Percentiles rank a stretch among this genome's conserved stretches.
Conservation (phyloP, 2,329 filamentous ascomycete species). For the Cordyceps tenuipes region DNA sequence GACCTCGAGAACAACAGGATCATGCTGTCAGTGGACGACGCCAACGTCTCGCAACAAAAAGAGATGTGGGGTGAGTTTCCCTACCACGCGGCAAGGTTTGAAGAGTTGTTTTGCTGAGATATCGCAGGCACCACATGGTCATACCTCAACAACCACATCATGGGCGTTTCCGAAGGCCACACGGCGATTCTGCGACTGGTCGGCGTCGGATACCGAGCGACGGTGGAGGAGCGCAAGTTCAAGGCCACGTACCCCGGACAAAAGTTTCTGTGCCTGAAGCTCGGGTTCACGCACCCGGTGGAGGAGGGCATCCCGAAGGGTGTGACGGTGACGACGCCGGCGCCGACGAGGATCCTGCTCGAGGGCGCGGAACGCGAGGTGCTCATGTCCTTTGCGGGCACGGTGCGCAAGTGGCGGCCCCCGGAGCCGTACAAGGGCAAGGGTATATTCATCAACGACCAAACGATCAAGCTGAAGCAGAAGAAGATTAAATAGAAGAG, state of each 20-base stretch:
- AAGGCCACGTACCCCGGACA: constrained; percentile 74
- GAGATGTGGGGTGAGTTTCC: constrained; percentile 84
- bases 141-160: constrained; percentile 82
- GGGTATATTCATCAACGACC: constrained; percentile 95
- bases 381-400: constrained; percentile 84
- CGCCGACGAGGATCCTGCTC: constrained; percentile 83
- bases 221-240: constrained; percentile 66
- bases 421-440: constrained; percentile 99
- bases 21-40: constrained; percentile 61
- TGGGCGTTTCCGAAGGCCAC: constrained; percentile 93
- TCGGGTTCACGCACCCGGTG: constrained; percentile 93
- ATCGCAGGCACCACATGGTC: constrained; percentile 73
- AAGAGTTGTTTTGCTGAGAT: neutral
- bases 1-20: constrained; percentile 57
- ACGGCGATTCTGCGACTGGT: constrained; percentile 87
- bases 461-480: constrained; percentile 96
- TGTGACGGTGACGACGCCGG: constrained; percentile 77
- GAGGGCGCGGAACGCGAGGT: constrained; percentile 81
- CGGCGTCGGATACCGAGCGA: constrained; percentile 90
- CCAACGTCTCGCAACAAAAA: constrained; percentile 62
- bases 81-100: neutral
- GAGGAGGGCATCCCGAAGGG: constrained; percentile 78
- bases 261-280: constrained; percentile 85
- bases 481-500: constrained; percentile 81
- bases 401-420: constrained; percentile 77